phyloP scores from a whole-genome alignment of 352 stramenopile genomes.

The Albugo candida region DNA sequence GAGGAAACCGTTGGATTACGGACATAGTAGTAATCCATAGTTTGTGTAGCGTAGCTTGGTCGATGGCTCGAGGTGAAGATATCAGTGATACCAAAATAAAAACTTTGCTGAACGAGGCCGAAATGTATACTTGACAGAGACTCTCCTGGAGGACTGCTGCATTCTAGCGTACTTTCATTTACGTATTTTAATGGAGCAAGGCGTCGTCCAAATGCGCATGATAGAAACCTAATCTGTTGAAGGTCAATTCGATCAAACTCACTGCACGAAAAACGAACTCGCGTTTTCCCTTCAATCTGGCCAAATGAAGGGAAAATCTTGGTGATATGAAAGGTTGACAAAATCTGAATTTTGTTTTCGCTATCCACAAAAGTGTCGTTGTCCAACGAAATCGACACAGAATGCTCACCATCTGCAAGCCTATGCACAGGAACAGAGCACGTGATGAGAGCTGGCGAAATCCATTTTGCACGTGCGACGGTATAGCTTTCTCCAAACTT shows the following conservation, averaged over 20 bases:
- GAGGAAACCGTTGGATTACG: too few species aligned
- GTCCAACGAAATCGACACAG: background rate
- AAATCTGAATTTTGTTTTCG: background rate
- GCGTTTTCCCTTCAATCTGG: background rate
- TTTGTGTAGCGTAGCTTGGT: background rate
- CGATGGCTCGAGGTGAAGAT: background rate
- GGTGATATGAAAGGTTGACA: background rate
- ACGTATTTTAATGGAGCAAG: background rate
- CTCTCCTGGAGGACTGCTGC: slow-evolving; percentile 1
- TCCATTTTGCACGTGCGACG: background rate
- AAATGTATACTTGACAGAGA: background rate
- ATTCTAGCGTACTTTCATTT: slow-evolving; percentile 2
- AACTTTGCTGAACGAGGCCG: background rate
- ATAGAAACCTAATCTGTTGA: too few species aligned
- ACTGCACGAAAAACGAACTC: background rate
- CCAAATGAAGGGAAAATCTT: background rate
- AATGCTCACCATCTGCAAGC: background rate
- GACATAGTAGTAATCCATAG: too few species aligned
- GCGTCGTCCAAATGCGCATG: too few species aligned
- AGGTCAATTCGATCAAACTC: background rate
- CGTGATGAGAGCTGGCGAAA: background rate
- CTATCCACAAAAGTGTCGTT: background rate
- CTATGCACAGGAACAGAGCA: background rate
- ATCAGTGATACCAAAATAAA: background rate
- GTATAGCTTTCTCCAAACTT: background rate